Conservation (phyloP, 176 grass and related monocot species). For the Phragmites australis region DNA sequence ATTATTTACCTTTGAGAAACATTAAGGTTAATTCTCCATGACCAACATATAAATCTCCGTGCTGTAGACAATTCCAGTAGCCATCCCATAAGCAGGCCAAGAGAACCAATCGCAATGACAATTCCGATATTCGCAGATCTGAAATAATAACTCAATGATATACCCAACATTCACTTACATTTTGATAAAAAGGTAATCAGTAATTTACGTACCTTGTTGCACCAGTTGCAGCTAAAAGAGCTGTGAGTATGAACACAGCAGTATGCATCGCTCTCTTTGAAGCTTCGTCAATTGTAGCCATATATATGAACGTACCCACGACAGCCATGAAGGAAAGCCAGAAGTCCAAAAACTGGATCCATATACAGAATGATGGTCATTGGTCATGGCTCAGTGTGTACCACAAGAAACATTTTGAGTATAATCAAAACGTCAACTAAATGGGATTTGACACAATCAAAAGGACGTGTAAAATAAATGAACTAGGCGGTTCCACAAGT, state of each 20-base stretch:
- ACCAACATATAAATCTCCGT: constrained; percentile 55
- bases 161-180: constrained; percentile 4
- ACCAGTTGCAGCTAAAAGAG: constrained; percentile 82
- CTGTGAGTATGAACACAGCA: constrained; percentile 84
- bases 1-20: constrained; percentile 50
- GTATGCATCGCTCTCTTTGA: constrained; percentile 91
- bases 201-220: constrained; percentile 66
- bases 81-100: constrained; percentile 87
- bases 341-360: constrained; percentile 86
- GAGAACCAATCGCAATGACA: constrained; percentile 79
- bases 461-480: neutral
- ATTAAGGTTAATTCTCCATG: constrained; percentile 60
- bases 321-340: constrained; percentile 99
- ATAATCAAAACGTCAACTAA: constrained; percentile 1
- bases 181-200: constrained; percentile 7
- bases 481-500: no score
- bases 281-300: constrained; percentile 88
- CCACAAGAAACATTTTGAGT: neutral
- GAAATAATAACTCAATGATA: constrained; percentile 30
- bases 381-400: neutral
- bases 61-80: constrained; percentile 76
- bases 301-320: constrained; percentile 87
- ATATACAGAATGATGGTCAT: constrained; percentile 30
- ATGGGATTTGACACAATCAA: neutral
- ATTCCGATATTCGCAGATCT: constrained; percentile 90